Percentiles rank a stretch among this genome's conserved stretches.
These are phyloP conservation scores for Onygenales sp. DNA, from an alignment of 2,329 filamentous ascomycete genomes.

Conservation along the genomic window DNA sequence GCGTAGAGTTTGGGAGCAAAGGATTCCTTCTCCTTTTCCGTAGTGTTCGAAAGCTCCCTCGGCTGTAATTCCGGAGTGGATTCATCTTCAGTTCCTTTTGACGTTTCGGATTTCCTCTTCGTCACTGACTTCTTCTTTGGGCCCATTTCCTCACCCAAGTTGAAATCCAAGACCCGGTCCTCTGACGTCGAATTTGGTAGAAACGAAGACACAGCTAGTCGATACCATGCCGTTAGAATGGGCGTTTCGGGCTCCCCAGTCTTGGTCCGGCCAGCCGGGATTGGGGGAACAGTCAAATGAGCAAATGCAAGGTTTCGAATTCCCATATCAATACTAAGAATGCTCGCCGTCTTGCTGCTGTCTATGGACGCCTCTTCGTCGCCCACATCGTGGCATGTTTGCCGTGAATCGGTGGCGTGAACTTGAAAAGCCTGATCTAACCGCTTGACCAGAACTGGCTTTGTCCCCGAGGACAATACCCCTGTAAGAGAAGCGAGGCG, in stretches of 20 bases:
- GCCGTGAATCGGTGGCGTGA: background rate
- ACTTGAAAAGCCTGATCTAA: constrained; percentile 25
- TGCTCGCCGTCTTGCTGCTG: constrained; percentile 25
- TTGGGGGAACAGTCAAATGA: constrained; percentile 39
- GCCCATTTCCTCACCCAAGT: constrained; percentile 2
- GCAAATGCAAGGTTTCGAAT: constrained; percentile 73
- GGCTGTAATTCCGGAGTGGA: background rate
- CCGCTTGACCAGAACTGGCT: constrained; percentile 44
- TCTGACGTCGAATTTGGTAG: background rate
- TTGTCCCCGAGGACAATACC: constrained; percentile 50
- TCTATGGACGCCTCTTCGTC: background rate
- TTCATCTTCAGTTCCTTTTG: background rate
- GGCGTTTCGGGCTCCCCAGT: constrained; percentile 8
- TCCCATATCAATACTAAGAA: constrained; percentile 77
- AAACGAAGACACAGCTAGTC: constrained; percentile 25
- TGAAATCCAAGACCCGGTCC: background rate
- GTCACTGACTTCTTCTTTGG: background rate
- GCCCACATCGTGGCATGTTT: constrained; percentile 21
- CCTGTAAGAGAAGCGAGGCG: constrained; percentile 53
- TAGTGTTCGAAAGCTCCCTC: background rate
- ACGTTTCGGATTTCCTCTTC: background rate
- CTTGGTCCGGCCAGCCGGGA: background rate
- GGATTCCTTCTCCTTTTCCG: constrained; percentile 26
- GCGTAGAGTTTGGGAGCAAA: constrained; percentile 49
- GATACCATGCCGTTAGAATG: constrained; percentile 33